Percentiles rank a stretch among this genome's conserved stretches.
phyloP scores from a whole-genome alignment of 371 early-diverging fungal species.

The Zychaea mexicana region DNA sequence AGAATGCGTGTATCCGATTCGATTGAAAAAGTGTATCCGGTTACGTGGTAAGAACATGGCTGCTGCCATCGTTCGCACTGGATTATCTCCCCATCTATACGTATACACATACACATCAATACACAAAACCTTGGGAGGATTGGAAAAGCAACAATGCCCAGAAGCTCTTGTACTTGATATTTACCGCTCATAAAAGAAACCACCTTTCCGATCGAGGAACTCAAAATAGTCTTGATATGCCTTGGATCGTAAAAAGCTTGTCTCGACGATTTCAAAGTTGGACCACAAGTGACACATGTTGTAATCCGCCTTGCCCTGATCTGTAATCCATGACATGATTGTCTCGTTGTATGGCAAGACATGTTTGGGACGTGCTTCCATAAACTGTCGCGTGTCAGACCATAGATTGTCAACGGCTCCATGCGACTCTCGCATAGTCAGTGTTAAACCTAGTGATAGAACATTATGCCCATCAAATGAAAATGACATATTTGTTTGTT shows the following conservation, averaged over 20 bases:
- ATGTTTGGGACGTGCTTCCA: conserved; percentile 11
- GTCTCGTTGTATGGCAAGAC: conserved; percentile 16
- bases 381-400: conserved; percentile 18
- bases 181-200: conserved; percentile 92
- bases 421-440: conserved; percentile 15
- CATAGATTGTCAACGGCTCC: conserved; percentile 17
- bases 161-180: neutral
- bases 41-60: conserved; percentile 76
- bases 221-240: conserved; percentile 80
- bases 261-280: conserved; percentile 64
- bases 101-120: no score
- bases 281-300: conserved; percentile 83
- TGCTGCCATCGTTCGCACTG: conserved; percentile 82
- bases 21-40: conserved; percentile 90
- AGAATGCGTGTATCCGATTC: conserved; percentile 75
- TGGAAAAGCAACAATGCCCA: neutral
- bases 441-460: conserved; percentile 14
- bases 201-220: conserved; percentile 79
- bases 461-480: neutral
- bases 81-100: conserved; percentile 63
- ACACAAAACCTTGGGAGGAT: neutral
- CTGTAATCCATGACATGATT: conserved; percentile 36
- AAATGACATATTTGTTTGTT: no score
- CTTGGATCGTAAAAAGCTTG: conserved; percentile 74
- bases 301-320: conserved; percentile 27